Evolutionary conservation across 768 basidiomycete species (phyloP).

Genomic region (Albatrellus ellisii): DNA sequence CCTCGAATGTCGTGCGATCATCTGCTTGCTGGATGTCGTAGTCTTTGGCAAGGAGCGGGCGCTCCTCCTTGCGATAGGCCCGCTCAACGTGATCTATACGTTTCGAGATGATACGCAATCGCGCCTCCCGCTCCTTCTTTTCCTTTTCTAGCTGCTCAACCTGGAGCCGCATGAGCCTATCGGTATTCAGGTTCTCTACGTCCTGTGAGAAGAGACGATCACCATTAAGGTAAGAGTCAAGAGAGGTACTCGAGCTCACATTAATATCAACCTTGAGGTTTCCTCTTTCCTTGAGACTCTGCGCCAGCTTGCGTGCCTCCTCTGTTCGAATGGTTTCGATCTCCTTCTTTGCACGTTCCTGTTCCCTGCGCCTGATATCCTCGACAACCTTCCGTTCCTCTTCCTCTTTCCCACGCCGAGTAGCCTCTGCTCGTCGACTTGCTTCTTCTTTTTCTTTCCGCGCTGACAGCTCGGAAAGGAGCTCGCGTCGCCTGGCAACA

Average conservation of each 20-base stretch:
- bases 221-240: neutral
- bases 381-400: constrained; percentile 47
- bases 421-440: constrained; percentile 58
- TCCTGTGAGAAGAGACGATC: constrained; percentile 31
- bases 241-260: constrained; percentile 25
- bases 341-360: constrained; percentile 54
- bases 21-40: constrained; percentile 74
- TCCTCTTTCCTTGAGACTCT: constrained; percentile 70
- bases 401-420: constrained; percentile 55
- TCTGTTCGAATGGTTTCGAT: constrained; percentile 67
- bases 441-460: constrained; percentile 86
- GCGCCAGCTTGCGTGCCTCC: constrained; percentile 82
- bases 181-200: constrained; percentile 75
- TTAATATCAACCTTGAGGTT: constrained; percentile 59
- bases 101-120: constrained; percentile 72
- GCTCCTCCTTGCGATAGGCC: constrained; percentile 88
- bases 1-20: constrained; percentile 60
- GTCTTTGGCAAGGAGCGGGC: constrained; percentile 72
- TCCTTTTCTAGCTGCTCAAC: constrained; percentile 96
- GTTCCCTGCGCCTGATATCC: constrained; percentile 48
- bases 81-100: constrained; percentile 93
- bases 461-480: constrained; percentile 71
- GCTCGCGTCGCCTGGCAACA: constrained; percentile 73
- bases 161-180: constrained; percentile 77
- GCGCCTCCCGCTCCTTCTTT: constrained; percentile 75